Base-by-base conservation (phyloP, 108 stramenopile genomes). In the Nitzschia putrida region DNA sequence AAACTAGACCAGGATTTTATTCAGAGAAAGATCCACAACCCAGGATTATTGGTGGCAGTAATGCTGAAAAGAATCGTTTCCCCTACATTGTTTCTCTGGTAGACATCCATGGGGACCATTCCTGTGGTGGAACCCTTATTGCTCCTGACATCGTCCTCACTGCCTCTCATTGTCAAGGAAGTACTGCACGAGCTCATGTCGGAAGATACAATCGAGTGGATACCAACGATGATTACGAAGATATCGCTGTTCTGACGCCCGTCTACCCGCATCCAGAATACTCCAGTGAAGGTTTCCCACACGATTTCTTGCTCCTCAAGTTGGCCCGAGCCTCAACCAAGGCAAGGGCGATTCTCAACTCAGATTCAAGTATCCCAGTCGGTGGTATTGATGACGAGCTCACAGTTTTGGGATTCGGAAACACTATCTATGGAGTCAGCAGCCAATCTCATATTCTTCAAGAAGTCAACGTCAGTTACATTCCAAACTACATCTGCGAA, bases 71-170 rank as follows among this genome's bases (percentile, higher is more conserved):
- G 14, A 47, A 40, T 18, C 78, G 83, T 11, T 88, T 77, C 57
- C 85, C 88, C 41, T 88, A 83, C 51, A 57, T 76, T 22, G 85
- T 80, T 49, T 63, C 83, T 4, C 64, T 82, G 26, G 57, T 77
- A 57, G 57, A 78, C n/a, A 55, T 26, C 0, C 14, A 70, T 22
- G 80, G 84, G 16, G 34, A 21, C 4, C 82, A 73, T 44, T 52
- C 70, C 26, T 90, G 89, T 61, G 89, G 86, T 8, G 89, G 89
- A 23, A 53, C 81, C 0, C 38, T 90, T n/a, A 69, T 91, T 20
- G 86, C 89, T 3, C 78, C 79, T 7, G 89, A 91, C 63, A 71
- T 88, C 12, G 78, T 91, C 11, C 42, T 91, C 44, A 85, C 85
- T 9, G 89, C 89, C 21, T 81, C 85, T 0, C 89, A 91, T 74